Percentiles rank a stretch among this genome's conserved stretches.
Evolutionary conservation across 495 filamentous ascomycete genomes (phyloP).

Genomic region (Penicillium waksmanii): DNA sequence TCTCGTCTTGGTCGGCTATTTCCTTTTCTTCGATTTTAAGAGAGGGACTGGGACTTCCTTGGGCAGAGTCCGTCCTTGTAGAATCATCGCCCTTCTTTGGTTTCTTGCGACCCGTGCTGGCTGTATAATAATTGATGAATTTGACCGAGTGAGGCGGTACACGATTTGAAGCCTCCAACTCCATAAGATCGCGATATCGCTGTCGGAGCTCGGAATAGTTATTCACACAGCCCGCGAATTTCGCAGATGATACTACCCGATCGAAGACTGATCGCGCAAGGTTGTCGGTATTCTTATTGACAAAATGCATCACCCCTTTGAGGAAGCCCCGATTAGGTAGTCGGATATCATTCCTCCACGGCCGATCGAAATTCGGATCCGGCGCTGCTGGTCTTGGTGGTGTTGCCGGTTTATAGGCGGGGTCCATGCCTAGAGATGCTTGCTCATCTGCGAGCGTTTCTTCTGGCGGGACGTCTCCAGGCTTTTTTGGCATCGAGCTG

Average conservation of each 20-base stretch:
- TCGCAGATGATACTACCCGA: constrained; percentile 77
- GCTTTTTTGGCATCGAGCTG: constrained; percentile 70
- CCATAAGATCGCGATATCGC: constrained; percentile 68
- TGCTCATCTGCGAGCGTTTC: constrained; percentile 28
- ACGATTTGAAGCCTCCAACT: constrained; percentile 61
- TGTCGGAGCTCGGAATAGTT: constrained; percentile 71
- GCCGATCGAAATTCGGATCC: constrained; percentile 66
- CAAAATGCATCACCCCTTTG: constrained; percentile 71
- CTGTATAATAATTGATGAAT: constrained; percentile 91
- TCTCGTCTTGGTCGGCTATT: too few species aligned
- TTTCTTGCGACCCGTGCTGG: constrained; percentile 64
- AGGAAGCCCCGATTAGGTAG: constrained; percentile 67
- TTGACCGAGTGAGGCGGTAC: constrained; percentile 56
- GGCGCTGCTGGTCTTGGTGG: constrained; percentile 1
- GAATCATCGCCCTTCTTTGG: background rate
- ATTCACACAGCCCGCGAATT: constrained; percentile 80
- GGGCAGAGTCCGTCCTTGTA: background rate
- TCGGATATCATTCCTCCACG: constrained; percentile 71
- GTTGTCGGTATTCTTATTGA: constrained; percentile 75
- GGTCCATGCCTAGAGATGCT: constrained; percentile 25
- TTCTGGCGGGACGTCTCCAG: constrained; percentile 26
- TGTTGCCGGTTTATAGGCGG: constrained; percentile 18
- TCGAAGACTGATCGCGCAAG: constrained; percentile 69
- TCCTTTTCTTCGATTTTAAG: background rate
- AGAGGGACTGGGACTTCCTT: background rate